Base-by-base conservation (phyloP, 306 rosid genomes). In the Sechiopsis laciniata region DNA sequence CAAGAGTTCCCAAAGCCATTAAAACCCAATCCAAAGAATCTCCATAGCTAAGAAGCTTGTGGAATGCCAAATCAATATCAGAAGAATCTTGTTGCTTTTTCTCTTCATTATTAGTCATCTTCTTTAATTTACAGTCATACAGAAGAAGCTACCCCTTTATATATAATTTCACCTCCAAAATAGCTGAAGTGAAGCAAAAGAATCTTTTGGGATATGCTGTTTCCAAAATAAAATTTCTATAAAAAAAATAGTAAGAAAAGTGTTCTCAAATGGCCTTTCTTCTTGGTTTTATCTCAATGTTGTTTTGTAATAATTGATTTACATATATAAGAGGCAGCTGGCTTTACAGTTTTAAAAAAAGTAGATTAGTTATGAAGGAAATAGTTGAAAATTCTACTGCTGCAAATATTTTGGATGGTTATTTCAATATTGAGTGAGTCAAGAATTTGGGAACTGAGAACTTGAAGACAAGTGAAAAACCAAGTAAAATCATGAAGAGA, bases 11-110 rank as follows among this genome's bases (percentile, higher is more conserved):
- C 67, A 89, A 50, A 51, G 79, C 84, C 95, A 89, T 92, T 29
- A 92, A 78, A 81, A 66, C 56, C 97, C 96, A 92, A 20, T 92
- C 95, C 53, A 81, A 74, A 48, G 73, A 5, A 58, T 92, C 96
- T 57, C 89, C 97, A 80, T 85, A 85, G 76, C 90, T 85, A 66
- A 92, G 75, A 3, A 92, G 88, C 79, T 84, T 80, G 13, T 69
- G 60, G 53, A 86, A 90, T 12, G 90, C 78, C 60, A 84, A 35
- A 8, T 78, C 68, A 66, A 14, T 42, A 42, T 42, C 82, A 0
- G 21, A 75, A 0, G 26, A 26, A 3, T 72, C 71, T 22, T 82
- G 79, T 42, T 37, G 84, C 82, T 64, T 77, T 76, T 76, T 80
- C 73, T 46, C 57, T 69, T 32, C 69, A 42, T 8, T 37, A 61